Percentiles rank a stretch among this genome's conserved stretches.
Evolutionary conservation across 345 rosid genomes (phyloP).

Genomic region (Balakata baccata): DNA sequence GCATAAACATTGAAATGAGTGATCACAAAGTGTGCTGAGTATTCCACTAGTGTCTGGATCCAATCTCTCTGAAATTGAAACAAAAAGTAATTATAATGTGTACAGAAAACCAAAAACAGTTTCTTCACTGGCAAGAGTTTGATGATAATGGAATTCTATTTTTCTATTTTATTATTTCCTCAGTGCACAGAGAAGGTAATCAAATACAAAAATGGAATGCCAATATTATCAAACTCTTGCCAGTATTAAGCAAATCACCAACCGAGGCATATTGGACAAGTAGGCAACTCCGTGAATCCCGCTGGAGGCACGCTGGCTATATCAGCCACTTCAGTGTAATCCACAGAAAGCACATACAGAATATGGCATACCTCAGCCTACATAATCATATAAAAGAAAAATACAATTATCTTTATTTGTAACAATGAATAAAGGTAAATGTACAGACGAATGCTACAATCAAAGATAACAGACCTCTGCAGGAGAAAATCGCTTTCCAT

Average conservation of each 20-base stretch:
- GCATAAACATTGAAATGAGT: constrained; percentile 91
- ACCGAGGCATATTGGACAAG: constrained; percentile 94
- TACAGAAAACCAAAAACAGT: not conserved
- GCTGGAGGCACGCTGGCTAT: constrained; percentile 59
- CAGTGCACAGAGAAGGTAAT: not conserved
- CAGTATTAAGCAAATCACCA: constrained; percentile 18
- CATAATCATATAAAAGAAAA: not conserved
- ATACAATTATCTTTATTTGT: not conserved
- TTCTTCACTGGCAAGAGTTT: too few species aligned
- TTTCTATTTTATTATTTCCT: not conserved
- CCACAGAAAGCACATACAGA: constrained; percentile 57
- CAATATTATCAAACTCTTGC: not conserved
- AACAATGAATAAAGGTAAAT: not conserved
- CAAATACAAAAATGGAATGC: not conserved
- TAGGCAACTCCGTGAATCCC: constrained; percentile 77
- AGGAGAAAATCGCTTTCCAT: constrained; percentile 71
- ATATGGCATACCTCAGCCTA: constrained; percentile 93
- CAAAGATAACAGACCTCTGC: constrained; percentile 50
- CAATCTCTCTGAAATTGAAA: constrained; percentile 60
- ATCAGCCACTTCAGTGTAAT: constrained; percentile 59
- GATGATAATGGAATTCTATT: too few species aligned
- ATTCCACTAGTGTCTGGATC: constrained; percentile 92
- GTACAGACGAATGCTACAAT: not conserved
- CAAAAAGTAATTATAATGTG: not conserved
- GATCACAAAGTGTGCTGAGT: constrained; percentile 80